These are phyloP conservation scores for Solanum okadae DNA, from an alignment of 257 asterid genomes.

Conservation along the genomic window DNA sequence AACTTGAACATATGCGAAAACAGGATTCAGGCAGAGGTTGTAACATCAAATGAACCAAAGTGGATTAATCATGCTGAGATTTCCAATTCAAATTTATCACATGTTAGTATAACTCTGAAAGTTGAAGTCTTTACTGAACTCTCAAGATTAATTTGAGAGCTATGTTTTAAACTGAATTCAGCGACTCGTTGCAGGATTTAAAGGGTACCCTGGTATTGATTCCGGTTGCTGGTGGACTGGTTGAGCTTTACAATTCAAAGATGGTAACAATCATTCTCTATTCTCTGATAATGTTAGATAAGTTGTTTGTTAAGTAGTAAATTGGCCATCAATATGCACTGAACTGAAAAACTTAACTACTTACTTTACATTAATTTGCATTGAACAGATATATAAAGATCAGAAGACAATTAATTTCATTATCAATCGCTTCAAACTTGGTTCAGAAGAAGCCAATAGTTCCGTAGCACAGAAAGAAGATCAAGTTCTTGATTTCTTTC, in stretches of 20 bases:
- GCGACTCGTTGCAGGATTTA: constrained; percentile 25
- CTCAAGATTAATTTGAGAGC: neutral
- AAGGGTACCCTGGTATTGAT: constrained; percentile 67
- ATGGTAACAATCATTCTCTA: constrained; percentile 22
- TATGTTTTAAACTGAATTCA: neutral
- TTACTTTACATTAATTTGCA: neutral
- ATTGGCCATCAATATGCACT: neutral
- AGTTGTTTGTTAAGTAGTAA: neutral
- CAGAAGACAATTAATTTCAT: constrained; percentile 40
- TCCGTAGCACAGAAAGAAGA: constrained; percentile 3
- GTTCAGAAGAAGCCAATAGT: constrained; percentile 24
- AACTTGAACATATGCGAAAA: neutral
- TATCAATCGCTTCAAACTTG: constrained; percentile 16
- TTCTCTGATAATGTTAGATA: neutral
- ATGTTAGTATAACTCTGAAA: constrained; percentile 9
- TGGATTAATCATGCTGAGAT: constrained; percentile 35
- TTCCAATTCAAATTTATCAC: constrained; percentile 19
- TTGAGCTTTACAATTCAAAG: constrained; percentile 52
- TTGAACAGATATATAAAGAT: constrained; percentile 46
- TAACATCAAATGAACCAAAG: constrained; percentile 49
- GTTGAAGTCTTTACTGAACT: neutral
- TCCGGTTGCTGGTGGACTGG: constrained; percentile 56
- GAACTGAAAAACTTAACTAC: neutral
- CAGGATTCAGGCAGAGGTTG: constrained; percentile 86
- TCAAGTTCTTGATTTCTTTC: constrained; percentile 5